phyloP scores from a whole-genome alignment of 2,329 filamentous ascomycete genomes.

The Diplocarpon mali region DNA sequence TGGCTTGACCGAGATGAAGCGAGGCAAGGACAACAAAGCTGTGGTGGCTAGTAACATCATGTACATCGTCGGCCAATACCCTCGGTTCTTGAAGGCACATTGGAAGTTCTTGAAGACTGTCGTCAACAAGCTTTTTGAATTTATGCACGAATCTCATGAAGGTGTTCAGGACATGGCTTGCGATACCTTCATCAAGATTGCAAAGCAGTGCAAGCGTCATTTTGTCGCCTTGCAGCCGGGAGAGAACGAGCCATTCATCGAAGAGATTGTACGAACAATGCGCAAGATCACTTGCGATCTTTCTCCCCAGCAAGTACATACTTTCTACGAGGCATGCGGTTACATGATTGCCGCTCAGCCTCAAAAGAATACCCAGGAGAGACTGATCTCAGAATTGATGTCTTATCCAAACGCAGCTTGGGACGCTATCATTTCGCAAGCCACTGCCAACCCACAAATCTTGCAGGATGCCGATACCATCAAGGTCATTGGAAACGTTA shows the following conservation, averaged over 20 bases:
- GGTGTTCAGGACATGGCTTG: slow-evolving; percentile 99
- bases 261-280: slow-evolving; percentile 94
- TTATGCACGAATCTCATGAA: slow-evolving; percentile 99
- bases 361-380: slow-evolving; percentile 86
- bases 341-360: slow-evolving; percentile 99
- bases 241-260: slow-evolving; percentile 92
- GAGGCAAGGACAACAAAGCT: slow-evolving; percentile 98
- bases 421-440: slow-evolving; percentile 87
- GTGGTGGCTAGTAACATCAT: slow-evolving; percentile 99
- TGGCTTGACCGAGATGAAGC: slow-evolving; percentile 96
- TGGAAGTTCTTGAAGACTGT: slow-evolving; percentile 99
- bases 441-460: slow-evolving; percentile 73
- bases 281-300: slow-evolving; percentile 92
- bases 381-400: slow-evolving; percentile 87
- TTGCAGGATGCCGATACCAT: slow-evolving; percentile 90
- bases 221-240: slow-evolving; percentile 94
- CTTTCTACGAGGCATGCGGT: slow-evolving; percentile 96
- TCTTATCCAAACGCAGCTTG: slow-evolving; percentile 84
- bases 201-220: slow-evolving; percentile 92
- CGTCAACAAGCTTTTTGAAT: slow-evolving; percentile 98
- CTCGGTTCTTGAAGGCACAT: slow-evolving; percentile 94
- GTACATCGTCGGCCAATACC: slow-evolving; percentile 99
- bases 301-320: slow-evolving; percentile 93
- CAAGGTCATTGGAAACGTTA: slow-evolving; percentile 98
- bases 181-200: slow-evolving; percentile 99